Conservation (phyloP, 2,329 filamentous ascomycete genomes). For the Alternaria panax region DNA sequence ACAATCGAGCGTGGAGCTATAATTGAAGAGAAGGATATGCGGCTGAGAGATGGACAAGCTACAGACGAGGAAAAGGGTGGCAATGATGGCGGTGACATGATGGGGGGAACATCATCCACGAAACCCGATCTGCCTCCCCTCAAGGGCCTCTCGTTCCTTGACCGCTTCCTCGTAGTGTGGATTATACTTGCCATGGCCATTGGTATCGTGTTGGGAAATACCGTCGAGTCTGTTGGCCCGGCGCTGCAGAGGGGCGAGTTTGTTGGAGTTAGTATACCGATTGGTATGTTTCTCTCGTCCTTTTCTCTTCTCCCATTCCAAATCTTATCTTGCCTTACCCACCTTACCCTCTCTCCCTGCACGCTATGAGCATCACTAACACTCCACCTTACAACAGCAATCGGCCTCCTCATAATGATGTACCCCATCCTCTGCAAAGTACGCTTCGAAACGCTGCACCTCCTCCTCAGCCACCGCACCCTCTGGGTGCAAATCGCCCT, state of each 20-base stretch:
- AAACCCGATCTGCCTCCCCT: slow-evolving; percentile 34
- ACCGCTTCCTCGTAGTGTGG: slow-evolving; percentile 62
- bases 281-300: slow-evolving; percentile 63
- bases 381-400: slow-evolving; percentile 60
- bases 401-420: slow-evolving; percentile 91
- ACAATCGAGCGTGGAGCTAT: slow-evolving; percentile 25
- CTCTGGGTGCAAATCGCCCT: slow-evolving; percentile 84
- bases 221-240: slow-evolving; percentile 68
- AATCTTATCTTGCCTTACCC: too few species aligned
- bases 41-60: background rate
- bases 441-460: slow-evolving; percentile 76
- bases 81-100: background rate
- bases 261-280: slow-evolving; percentile 73
- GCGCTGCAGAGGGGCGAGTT: slow-evolving; percentile 75
- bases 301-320: too few species aligned
- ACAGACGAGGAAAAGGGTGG: slow-evolving; percentile 21
- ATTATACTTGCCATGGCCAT: slow-evolving; percentile 80
- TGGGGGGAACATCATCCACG: background rate
- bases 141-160: slow-evolving; percentile 54
- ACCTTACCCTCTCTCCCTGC: too few species aligned
- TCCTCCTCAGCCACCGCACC: slow-evolving; percentile 65
- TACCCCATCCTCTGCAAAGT: slow-evolving; percentile 92
- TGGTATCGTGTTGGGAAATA: slow-evolving; percentile 79
- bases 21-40: background rate
- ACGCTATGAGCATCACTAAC: too few species aligned